phyloP scores from a whole-genome alignment of 768 basidiomycete species.

The Gautieria morchelliformis region DNA sequence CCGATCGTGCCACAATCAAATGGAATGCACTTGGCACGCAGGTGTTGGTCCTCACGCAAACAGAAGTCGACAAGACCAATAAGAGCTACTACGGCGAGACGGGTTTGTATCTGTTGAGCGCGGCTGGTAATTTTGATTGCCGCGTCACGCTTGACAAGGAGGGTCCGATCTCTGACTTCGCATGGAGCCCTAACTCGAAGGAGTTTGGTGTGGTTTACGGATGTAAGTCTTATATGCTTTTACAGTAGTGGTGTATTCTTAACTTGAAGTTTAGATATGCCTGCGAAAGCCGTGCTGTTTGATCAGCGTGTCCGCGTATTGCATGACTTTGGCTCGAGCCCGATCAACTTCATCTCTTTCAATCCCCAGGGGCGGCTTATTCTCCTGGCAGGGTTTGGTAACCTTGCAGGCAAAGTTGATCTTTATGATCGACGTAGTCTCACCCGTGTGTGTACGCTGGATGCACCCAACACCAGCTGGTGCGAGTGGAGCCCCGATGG shows the following conservation, averaged over 20 bases:
- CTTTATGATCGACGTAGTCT: slow-evolving; percentile 84
- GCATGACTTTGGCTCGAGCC: slow-evolving; percentile 84
- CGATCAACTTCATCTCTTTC: slow-evolving; percentile 89
- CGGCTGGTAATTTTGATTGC: slow-evolving; percentile 90
- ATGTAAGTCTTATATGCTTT: slow-evolving; percentile 43
- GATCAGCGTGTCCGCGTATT: slow-evolving; percentile 82
- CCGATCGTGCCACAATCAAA: slow-evolving; percentile 86
- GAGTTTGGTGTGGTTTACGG: slow-evolving; percentile 97
- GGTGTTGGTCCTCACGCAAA: slow-evolving; percentile 84
- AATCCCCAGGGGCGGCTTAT: slow-evolving; percentile 88
- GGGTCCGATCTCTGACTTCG: slow-evolving; percentile 93
- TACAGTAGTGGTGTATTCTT: neutral
- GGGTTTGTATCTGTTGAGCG: slow-evolving; percentile 83
- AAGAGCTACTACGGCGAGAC: slow-evolving; percentile 99
- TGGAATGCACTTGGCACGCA: slow-evolving; percentile 95
- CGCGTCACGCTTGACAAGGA: slow-evolving; percentile 87
- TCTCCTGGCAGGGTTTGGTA: slow-evolving; percentile 91
- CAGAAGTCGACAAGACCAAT: slow-evolving; percentile 94
- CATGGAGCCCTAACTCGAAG: slow-evolving; percentile 93
- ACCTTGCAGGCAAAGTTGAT: slow-evolving; percentile 89
- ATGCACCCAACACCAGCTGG: slow-evolving; percentile 87
- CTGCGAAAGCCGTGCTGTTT: slow-evolving; percentile 86
- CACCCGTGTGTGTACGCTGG: slow-evolving; percentile 66
- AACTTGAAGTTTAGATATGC: slow-evolving; percentile 59
- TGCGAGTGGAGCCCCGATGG: slow-evolving; percentile 97